Evolutionary conservation across 257 asterid genomes (phyloP), one percentile per base, ranked within the genome.

Genomic region (Solanum sitiens): DNA sequence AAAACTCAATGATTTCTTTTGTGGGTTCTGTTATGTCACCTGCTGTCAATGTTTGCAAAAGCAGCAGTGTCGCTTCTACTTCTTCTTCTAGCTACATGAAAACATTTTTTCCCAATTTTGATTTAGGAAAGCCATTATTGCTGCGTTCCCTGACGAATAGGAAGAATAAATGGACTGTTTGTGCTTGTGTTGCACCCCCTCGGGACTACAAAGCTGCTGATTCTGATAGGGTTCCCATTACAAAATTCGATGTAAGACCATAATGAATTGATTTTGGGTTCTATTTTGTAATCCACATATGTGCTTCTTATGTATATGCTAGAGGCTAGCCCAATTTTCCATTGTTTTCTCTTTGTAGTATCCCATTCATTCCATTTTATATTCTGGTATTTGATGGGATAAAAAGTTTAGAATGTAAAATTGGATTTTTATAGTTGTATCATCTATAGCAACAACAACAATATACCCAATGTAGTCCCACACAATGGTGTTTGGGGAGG

Each of bases 131-230:
- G 80, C 87, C 90, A 44, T 75, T 89, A 23, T 85, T 88, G 80
- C 56, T 50, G 47, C 42, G 85, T 44, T 82, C 70, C 18, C 44
- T 15, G 40, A 89, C 83, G 44, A 68, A 79, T 11, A 90, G 91
- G 79, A 90, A 87, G 53, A 32, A 39, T 87, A 94, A 89, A 85
- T 84, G 93, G 92, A 87, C 88, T 88, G 75, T 89, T 84, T 93
- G 97, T 85, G 94, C 96, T 84, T 95, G 94, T 85, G 91, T 92
- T 88, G 94, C 97, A 33, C 92, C 95, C 83, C 90, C 94, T 44
- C 92, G 89, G 87, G 93, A 92, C 75, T 85, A 88, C 30, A 91
- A 86, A 87, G 90, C 90, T 74, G 87, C 92, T 89, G 90, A 90
- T 63, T 42, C 92, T 37, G 89, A 89, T 83, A 89, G 89, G 72